These are phyloP conservation scores for Didymella lethalis DNA, from an alignment of 2,329 filamentous ascomycete genomes.

Conservation along the genomic window DNA sequence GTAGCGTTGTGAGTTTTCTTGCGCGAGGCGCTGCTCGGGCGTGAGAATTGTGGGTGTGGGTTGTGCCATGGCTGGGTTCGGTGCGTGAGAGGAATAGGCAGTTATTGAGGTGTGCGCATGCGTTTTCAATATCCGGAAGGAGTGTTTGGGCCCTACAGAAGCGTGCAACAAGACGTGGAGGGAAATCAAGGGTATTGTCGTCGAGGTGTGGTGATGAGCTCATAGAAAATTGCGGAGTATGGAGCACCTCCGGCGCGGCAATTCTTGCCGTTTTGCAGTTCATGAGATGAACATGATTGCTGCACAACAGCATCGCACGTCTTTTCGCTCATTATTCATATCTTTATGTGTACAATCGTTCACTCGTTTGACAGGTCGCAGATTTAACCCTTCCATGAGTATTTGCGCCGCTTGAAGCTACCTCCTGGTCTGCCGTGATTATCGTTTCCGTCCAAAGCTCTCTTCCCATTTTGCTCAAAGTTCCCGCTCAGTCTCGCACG, in stretches of 20 bases:
- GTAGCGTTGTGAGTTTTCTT: slow-evolving; percentile 43
- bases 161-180: background rate
- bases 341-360: background rate
- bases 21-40: slow-evolving; percentile 46
- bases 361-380: background rate
- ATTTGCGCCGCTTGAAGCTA: slow-evolving; percentile 31
- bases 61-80: slow-evolving; percentile 31
- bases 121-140: background rate
- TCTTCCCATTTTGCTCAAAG: slow-evolving; percentile 35
- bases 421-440: slow-evolving; percentile 11
- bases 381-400: slow-evolving; percentile 8
- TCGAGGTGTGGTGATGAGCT: slow-evolving; percentile 15
- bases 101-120: slow-evolving; percentile 11
- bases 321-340: background rate
- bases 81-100: background rate
- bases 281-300: background rate
- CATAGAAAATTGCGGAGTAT: slow-evolving; percentile 10
- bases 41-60: slow-evolving; percentile 38
- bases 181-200: slow-evolving; percentile 1
- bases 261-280: slow-evolving; percentile 29
- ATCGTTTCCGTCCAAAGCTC: slow-evolving; percentile 15
- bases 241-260: slow-evolving; percentile 28
- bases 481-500: slow-evolving; percentile 36
- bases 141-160: background rate
- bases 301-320: background rate